Evolutionary conservation across 176 grass and related monocot species (phyloP).

Genomic region (maize (Zea mays)): Zm-B73-REFERENCE-NAM-5.0 NC_050100.1:79296001-79296500

Average conservation of each 20-base stretch:
- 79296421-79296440: conserved; percentile 17
- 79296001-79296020: conserved; percentile 18
- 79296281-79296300: conserved; percentile 9
- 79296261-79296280: conserved; percentile 21
- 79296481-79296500: conserved; percentile 67
- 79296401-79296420: background rate
- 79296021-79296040: conserved; percentile 27
- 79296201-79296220: background rate
- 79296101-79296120: conserved; percentile 23
- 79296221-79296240: background rate
- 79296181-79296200: conserved; percentile 11
- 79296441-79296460: conserved; percentile 22
- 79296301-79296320: conserved; percentile 8
- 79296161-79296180: background rate
- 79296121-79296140: background rate
- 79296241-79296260: conserved; percentile 3
- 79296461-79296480: conserved; percentile 57
- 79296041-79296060: conserved; percentile 15
- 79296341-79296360: background rate
- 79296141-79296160: conserved; percentile 5
- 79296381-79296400: conserved; percentile 22
- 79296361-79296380: background rate
- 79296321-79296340: background rate
- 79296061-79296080: conserved; percentile 3
- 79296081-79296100: conserved; percentile 21